phyloP scores from a whole-genome alignment of 139 green algal genomes.

The Volvox africanus region DNA sequence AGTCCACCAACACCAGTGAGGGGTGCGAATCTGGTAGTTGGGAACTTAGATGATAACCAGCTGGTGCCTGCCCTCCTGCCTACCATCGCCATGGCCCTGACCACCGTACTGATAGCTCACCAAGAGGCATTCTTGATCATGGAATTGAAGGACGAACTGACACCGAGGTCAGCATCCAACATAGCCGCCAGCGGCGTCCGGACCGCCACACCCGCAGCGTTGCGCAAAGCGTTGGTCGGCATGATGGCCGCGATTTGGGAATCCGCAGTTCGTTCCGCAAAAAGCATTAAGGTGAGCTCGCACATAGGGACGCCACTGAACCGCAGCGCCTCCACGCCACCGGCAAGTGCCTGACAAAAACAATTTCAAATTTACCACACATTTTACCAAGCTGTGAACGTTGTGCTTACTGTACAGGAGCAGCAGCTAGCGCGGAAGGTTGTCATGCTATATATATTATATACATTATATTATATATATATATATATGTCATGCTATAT shows the following conservation, averaged over 20 bases:
- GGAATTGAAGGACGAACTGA: not conserved
- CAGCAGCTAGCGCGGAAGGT: too few species aligned
- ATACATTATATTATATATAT: too few species aligned
- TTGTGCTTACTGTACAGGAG: too few species aligned
- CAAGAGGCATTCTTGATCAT: not conserved
- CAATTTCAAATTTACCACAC: too few species aligned
- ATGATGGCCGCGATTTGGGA: not conserved
- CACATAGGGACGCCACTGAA: not conserved
- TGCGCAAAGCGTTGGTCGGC: slow-evolving; percentile 40
- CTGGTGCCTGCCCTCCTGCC: too few species aligned
- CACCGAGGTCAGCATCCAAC: slow-evolving; percentile 26
- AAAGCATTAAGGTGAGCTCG: slow-evolving; percentile 23
- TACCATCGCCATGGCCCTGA: too few species aligned
- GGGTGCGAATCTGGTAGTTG: too few species aligned
- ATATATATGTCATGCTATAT: too few species aligned
- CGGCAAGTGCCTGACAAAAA: slow-evolving; percentile 1
- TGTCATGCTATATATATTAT: too few species aligned
- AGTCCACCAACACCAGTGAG: too few species aligned
- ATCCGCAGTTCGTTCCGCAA: not conserved
- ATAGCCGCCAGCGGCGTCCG: slow-evolving; percentile 19
- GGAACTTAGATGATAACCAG: too few species aligned
- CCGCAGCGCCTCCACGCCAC: not conserved
- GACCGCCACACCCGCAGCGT: not conserved
- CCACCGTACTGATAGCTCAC: not conserved
- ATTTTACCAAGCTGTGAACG: too few species aligned